phyloP scores from a whole-genome alignment of 1,284 basidiomycete species.

The Ganoderma multipileum region DNA sequence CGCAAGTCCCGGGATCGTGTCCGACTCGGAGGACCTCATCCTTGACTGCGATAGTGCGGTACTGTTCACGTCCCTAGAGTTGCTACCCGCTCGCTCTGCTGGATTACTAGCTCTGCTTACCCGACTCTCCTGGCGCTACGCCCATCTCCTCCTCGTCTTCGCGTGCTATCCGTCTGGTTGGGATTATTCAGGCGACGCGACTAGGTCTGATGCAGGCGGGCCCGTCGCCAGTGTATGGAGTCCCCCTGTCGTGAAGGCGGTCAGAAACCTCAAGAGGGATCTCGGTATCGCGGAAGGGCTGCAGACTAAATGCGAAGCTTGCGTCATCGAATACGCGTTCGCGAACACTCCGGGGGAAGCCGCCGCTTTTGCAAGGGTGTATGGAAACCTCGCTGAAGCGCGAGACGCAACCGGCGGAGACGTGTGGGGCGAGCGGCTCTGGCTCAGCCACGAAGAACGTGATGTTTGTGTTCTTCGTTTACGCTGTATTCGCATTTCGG shows the following conservation, averaged over 20 bases:
- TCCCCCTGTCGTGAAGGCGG: conserved; percentile 67
- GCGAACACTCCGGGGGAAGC: conserved; percentile 64
- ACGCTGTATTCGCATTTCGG: not conserved
- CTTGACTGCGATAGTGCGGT: conserved; percentile 64
- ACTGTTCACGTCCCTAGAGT: conserved; percentile 59
- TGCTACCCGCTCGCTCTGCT: conserved; percentile 59
- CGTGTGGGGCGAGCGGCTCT: conserved; percentile 65
- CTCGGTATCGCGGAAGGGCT: conserved; percentile 65
- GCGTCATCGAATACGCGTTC: conserved; percentile 61
- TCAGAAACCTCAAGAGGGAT: conserved; percentile 68
- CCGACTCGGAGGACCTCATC: conserved; percentile 49
- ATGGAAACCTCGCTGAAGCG: conserved; percentile 60
- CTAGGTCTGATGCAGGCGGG: conserved; percentile 38
- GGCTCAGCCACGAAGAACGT: conserved; percentile 62
- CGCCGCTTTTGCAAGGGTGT: conserved; percentile 57
- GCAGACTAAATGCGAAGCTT: conserved; percentile 49
- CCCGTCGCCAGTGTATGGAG: conserved; percentile 50
- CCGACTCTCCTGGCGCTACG: conserved; percentile 65
- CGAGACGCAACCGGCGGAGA: conserved; percentile 48
- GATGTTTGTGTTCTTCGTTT: conserved; percentile 43
- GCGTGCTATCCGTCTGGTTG: conserved; percentile 65
- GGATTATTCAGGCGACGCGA: conserved; percentile 32
- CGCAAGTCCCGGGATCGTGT: not conserved
- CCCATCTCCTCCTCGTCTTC: conserved; percentile 61
- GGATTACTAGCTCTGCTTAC: conserved; percentile 48